These are phyloP conservation scores for Metschnikowia gelsemii DNA, from an alignment of 805 yeast species.

Conservation along the genomic window DNA sequence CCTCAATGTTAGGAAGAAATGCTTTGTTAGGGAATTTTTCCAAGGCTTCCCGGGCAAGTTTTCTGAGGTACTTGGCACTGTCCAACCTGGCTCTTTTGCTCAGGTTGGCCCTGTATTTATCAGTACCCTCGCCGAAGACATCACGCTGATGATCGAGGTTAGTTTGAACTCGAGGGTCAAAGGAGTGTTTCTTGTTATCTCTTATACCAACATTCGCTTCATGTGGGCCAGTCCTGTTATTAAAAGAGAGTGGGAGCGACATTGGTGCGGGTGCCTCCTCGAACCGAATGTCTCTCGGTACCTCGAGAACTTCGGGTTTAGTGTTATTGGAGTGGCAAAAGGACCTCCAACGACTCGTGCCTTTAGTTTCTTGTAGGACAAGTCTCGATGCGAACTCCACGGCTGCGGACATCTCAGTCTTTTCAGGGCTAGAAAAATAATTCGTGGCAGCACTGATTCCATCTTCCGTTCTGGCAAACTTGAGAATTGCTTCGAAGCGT, in stretches of 20 bases:
- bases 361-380: conserved; percentile 50
- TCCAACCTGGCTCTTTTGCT: conserved; percentile 51
- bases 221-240: conserved; percentile 74
- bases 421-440: conserved; percentile 34
- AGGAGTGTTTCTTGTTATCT: conserved; percentile 76
- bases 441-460: conserved; percentile 49
- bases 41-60: conserved; percentile 53
- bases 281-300: conserved; percentile 27
- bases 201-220: conserved; percentile 81
- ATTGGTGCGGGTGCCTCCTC: conserved; percentile 31
- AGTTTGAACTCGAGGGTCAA: conserved; percentile 76
- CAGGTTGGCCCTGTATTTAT: conserved; percentile 50
- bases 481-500: conserved; percentile 53
- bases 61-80: conserved; percentile 54
- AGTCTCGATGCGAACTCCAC: conserved; percentile 74
- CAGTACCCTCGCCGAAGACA: conserved; percentile 75
- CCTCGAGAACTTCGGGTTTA: conserved; percentile 9
- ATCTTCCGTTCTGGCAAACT: conserved; percentile 39
- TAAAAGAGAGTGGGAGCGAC: conserved; percentile 61
- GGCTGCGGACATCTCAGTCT: conserved; percentile 55
- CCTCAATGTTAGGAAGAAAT: conserved; percentile 57
- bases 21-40: conserved; percentile 30
- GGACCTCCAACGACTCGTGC: conserved; percentile 48
- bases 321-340: conserved; percentile 22
- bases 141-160: conserved; percentile 65